Conservation (phyloP, 805 yeast genomes). For the Phaffomyces antillensis region DNA sequence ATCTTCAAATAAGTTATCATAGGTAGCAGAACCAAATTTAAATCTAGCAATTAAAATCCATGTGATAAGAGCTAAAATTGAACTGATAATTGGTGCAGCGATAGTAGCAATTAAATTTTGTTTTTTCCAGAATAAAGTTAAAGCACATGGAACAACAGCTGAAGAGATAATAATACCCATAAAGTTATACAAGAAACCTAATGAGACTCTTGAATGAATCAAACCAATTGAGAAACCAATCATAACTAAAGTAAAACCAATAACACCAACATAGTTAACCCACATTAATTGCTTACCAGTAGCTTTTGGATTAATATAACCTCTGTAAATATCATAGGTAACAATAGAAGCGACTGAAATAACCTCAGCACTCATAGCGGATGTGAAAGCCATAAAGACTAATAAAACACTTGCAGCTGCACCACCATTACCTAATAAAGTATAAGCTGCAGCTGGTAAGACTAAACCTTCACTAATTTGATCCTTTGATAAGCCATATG, state of each 20-base stretch:
- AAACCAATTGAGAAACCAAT: conserved; percentile 80
- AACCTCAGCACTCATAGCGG: conserved; percentile 87
- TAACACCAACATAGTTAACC: conserved; percentile 20
- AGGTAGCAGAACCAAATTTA: conserved; percentile 35
- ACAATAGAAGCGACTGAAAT: conserved; percentile 81
- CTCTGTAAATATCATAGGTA: conserved; percentile 81
- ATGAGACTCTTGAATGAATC: conserved; percentile 70
- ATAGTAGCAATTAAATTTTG: conserved; percentile 68
- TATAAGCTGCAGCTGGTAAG: conserved; percentile 62
- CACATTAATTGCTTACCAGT: conserved; percentile 62
- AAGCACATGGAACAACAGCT: conserved; percentile 72
- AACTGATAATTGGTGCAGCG: conserved; percentile 72
- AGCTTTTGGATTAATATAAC: conserved; percentile 74
- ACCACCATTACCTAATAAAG: conserved; percentile 82
- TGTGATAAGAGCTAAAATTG: conserved; percentile 62
- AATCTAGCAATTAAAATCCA: conserved; percentile 51
- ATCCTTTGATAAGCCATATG: conserved; percentile 52
- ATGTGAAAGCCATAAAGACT: conserved; percentile 88
- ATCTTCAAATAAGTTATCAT: conserved; percentile 64
- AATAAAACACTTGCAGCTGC: conserved; percentile 74
- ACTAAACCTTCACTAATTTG: conserved; percentile 81
- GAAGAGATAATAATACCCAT: conserved; percentile 89
- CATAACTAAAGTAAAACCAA: conserved; percentile 48
- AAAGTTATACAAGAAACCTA: conserved; percentile 82
- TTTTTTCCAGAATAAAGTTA: conserved; percentile 55